A percentile compares a stretch with the other conserved stretches of the same genome.
phyloP scores from a whole-genome alignment of 768 basidiomycete genomes.

The Xerocomus brunneocitrinus region DNA sequence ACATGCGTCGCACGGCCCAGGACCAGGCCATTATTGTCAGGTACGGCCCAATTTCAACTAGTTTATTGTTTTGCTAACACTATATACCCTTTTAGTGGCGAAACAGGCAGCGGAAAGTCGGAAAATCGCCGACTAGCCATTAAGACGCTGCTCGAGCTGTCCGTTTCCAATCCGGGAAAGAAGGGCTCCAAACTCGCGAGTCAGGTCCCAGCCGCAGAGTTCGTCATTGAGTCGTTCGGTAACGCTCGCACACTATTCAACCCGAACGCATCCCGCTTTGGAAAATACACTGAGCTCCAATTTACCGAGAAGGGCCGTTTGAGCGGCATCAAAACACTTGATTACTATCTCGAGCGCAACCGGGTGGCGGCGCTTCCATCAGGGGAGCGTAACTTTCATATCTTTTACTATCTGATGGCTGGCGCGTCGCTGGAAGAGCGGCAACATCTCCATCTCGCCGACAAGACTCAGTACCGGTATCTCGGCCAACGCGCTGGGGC shows the following conservation, averaged over 20 bases:
- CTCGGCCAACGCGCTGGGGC: conserved; percentile 64
- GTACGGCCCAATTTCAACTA: conserved; percentile 39
- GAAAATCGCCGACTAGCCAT: conserved; percentile 88
- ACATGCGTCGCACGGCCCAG: conserved; percentile 90
- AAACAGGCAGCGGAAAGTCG: conserved; percentile 91
- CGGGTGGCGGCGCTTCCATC: conserved; percentile 84
- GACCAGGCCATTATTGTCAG: conserved; percentile 87
- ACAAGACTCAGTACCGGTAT: conserved; percentile 82
- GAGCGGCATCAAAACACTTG: conserved; percentile 88
- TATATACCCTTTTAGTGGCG: conserved; percentile 54
- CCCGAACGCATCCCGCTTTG: conserved; percentile 93
- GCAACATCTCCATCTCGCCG: conserved; percentile 77
- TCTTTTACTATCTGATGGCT: conserved; percentile 94
- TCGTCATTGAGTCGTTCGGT: conserved; percentile 93
- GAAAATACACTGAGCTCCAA: conserved; percentile 97
- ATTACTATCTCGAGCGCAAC: conserved; percentile 92
- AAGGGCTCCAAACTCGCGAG: conserved; percentile 84
- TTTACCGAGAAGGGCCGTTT: conserved; percentile 90
- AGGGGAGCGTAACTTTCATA: conserved; percentile 95
- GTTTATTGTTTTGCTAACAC: neutral
- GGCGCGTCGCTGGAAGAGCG: conserved; percentile 88
- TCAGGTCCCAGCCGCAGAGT: conserved; percentile 91
- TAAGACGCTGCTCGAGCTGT: conserved; percentile 88
- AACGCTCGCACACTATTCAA: conserved; percentile 90
- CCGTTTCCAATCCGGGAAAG: conserved; percentile 84